Evolutionary conservation across 371 early-diverging fungal species (phyloP).

Genomic region (Mortierella sp.): DNA sequence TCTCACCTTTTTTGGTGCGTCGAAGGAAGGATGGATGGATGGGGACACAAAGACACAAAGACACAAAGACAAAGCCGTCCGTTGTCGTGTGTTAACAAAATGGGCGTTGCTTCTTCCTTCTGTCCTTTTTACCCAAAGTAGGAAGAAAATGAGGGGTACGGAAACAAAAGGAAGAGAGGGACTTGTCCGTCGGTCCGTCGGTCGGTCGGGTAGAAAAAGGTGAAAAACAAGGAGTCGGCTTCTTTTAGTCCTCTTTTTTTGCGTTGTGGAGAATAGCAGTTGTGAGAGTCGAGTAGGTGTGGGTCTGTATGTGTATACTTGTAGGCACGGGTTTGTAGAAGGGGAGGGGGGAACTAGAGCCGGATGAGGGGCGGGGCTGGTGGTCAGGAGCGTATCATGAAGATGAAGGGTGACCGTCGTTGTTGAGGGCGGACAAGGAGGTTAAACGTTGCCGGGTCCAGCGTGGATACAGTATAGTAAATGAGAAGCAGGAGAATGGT

Average conservation of each 20-base stretch:
- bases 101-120: neutral
- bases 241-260: neutral
- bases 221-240: neutral
- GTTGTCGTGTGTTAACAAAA: neutral
- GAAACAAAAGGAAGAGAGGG: neutral
- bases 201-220: neutral
- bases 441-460: neutral
- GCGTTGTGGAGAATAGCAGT: too few relatives aligned
- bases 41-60: too few relatives aligned
- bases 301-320: neutral
- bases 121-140: neutral
- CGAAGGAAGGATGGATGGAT: too few relatives aligned
- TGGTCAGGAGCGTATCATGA: conserved; percentile 34
- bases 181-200: neutral
- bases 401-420: conserved; percentile 23
- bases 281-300: neutral
- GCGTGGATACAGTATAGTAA: neutral
- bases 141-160: neutral
- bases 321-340: neutral
- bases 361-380: neutral
- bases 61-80: too few relatives aligned
- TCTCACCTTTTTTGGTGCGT: too few relatives aligned
- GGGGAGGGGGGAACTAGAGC: neutral
- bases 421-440: conserved; percentile 1
- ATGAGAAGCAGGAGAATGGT: neutral